Conservation (phyloP, 2,329 filamentous ascomycete species). For the Endoconidiophora polonica region DNA sequence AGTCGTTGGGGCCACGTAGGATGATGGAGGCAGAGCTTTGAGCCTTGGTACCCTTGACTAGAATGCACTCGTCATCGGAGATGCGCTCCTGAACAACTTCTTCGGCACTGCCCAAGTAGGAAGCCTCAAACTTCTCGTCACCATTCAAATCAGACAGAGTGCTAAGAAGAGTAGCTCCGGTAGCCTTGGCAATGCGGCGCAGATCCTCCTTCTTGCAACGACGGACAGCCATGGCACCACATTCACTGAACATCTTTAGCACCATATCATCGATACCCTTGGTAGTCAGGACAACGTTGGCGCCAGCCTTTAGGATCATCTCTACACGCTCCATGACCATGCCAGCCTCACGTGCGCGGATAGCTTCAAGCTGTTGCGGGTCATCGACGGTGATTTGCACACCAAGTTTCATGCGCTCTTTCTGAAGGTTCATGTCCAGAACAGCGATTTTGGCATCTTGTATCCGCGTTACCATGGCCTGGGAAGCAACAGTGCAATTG, state of each 20-base stretch:
- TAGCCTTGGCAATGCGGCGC: slow-evolving; percentile 86
- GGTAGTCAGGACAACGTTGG: slow-evolving; percentile 90
- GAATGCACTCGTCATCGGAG: slow-evolving; percentile 94
- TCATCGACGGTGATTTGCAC: slow-evolving; percentile 98
- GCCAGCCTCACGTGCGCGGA: slow-evolving; percentile 77
- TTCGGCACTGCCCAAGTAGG: slow-evolving; percentile 77
- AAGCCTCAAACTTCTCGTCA: slow-evolving; percentile 88
- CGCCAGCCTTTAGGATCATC: slow-evolving; percentile 93
- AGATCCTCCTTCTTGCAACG: slow-evolving; percentile 98
- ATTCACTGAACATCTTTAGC: slow-evolving; percentile 87
- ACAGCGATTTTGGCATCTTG: slow-evolving; percentile 92
- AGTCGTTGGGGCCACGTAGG: slow-evolving; percentile 89
- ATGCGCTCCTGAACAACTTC: slow-evolving; percentile 98
- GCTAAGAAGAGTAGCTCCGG: slow-evolving; percentile 81
- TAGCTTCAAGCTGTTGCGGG: slow-evolving; percentile 92
- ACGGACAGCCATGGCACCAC: slow-evolving; percentile 85
- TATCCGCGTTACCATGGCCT: slow-evolving; percentile 90
- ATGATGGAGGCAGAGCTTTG: slow-evolving; percentile 93
- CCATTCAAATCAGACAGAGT: slow-evolving; percentile 92
- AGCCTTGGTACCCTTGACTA: slow-evolving; percentile 88
- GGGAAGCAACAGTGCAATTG: slow-evolving; percentile 96
- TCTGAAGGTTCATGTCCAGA: slow-evolving; percentile 95
- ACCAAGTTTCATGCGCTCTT: slow-evolving; percentile 97
- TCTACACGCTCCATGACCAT: slow-evolving; percentile 90
- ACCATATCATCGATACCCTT: slow-evolving; percentile 97